Evolutionary conservation across 495 filamentous ascomycete genomes (phyloP), one percentile per base, ranked within the genome.

Genomic region (Penicillium coffeae): DNA sequence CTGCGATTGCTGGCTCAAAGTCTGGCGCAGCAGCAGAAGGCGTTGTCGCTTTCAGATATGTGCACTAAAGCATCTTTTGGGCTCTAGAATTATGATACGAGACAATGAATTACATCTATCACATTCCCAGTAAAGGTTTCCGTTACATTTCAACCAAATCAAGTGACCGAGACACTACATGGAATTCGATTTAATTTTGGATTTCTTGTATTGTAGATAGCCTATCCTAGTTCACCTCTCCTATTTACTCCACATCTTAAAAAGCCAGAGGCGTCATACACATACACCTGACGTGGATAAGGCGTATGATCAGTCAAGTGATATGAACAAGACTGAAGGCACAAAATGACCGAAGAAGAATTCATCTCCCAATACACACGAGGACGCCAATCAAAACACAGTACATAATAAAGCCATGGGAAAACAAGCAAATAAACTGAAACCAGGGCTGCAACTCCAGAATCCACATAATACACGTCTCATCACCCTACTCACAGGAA

Each of bases 401-500:
- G 10, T 10, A 10, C 25, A 10, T 5, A 5, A 4, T 10, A 30
- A 50, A 50, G 15, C 42, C 21, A 41, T 14, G n/a, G n/a, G 30
- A 47, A 21, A 48, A 19, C 35, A 42, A 38, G 18, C 15, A 49
- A 33, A 48, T 27, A 30, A 42, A 54, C 15, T 46, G 45, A 32
- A 47, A 42, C 33, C 49, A 50, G 25, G 45, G 47, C 15, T 48
- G 32, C 30, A 55, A 51, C 46, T 57, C 52, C 52, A 16, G n/a
- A 25, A 47, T 48, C 38, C 42, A 50, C 56, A 43, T 63, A 49
- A 38, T 48, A 50, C 47, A 47, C 36, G 37, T 51, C 22, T 46
- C 18, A 34, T 58, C 40, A 54, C 36, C 37, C 51, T 38, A 51
- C 61, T 73, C 57, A 76, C 56, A 76, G 56, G 50, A 76, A 76